Conservation (phyloP, 2,329 filamentous ascomycete species). For the Stemphylium beticola region DNA sequence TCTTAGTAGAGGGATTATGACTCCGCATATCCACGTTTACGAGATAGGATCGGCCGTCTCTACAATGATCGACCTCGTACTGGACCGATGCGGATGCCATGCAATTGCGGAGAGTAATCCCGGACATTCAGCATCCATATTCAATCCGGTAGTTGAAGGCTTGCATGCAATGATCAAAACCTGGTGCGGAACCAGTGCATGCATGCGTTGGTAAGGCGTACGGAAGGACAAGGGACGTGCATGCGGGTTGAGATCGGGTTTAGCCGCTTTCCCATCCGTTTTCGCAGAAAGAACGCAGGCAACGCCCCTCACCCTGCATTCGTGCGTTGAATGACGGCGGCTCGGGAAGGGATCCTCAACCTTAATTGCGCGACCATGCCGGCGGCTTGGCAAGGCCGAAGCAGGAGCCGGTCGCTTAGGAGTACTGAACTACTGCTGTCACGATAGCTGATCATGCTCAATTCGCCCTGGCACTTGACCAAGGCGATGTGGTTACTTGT, state of each 20-base stretch:
- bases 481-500: constrained; percentile 12
- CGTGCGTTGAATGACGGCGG: constrained; percentile 22
- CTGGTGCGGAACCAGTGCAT: constrained; percentile 16
- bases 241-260: constrained; percentile 31
- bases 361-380: constrained; percentile 31
- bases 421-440: constrained; percentile 18
- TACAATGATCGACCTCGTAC: constrained; percentile 15
- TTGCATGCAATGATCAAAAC: constrained; percentile 15
- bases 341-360: constrained; percentile 29
- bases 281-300: constrained; percentile 30
- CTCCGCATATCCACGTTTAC: constrained; percentile 16
- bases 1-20: constrained; percentile 6
- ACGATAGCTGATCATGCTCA: constrained; percentile 21
- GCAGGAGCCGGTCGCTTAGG: constrained; percentile 10
- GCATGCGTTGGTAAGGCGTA: constrained; percentile 11
- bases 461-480: constrained; percentile 13
- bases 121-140: not conserved
- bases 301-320: constrained; percentile 27
- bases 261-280: constrained; percentile 26
- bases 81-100: constrained; percentile 13
- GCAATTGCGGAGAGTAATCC: constrained; percentile 14
- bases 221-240: constrained; percentile 22
- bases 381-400: constrained; percentile 9
- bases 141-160: constrained; percentile 14
- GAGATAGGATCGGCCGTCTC: constrained; percentile 10